Evolutionary conservation across 2,329 filamentous ascomycete species (phyloP).

Genomic region (Penicillium sp.): DNA sequence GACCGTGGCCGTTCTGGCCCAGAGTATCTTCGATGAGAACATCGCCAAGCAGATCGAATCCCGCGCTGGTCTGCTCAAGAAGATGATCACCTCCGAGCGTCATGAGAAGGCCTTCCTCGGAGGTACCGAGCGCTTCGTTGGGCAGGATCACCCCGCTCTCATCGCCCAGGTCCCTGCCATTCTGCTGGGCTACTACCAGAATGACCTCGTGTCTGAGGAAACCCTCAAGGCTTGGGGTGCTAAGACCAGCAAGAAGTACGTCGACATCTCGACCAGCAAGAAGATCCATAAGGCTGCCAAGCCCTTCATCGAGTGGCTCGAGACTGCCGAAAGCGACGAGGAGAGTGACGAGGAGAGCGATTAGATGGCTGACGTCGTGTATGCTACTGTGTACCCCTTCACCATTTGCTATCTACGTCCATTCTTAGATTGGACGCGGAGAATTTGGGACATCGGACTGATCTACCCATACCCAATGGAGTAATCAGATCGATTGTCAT

Average conservation of each 20-base stretch:
- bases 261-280: conserved; percentile 82
- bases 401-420: conserved; percentile 1
- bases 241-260: conserved; percentile 98
- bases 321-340: conserved; percentile 74
- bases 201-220: conserved; percentile 85
- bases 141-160: conserved; percentile 77
- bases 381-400: background rate
- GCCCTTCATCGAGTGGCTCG: conserved; percentile 91
- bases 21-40: conserved; percentile 89
- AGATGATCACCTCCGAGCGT: conserved; percentile 85
- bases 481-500: conserved; percentile 1
- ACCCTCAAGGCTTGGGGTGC: conserved; percentile 85
- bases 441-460: background rate
- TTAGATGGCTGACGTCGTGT: conserved; percentile 26
- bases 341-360: conserved; percentile 64
- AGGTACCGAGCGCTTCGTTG: conserved; percentile 88
- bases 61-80: conserved; percentile 84
- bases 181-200: conserved; percentile 84
- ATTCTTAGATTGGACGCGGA: background rate
- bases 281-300: conserved; percentile 94
- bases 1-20: conserved; percentile 85
- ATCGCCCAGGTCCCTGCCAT: conserved; percentile 78
- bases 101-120: conserved; percentile 95
- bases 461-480: background rate
- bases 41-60: conserved; percentile 82